Evolutionary conservation across 768 basidiomycete species (phyloP), one percentile per base, ranked within the genome.

Genomic region (Neoboletus magnificus): DNA sequence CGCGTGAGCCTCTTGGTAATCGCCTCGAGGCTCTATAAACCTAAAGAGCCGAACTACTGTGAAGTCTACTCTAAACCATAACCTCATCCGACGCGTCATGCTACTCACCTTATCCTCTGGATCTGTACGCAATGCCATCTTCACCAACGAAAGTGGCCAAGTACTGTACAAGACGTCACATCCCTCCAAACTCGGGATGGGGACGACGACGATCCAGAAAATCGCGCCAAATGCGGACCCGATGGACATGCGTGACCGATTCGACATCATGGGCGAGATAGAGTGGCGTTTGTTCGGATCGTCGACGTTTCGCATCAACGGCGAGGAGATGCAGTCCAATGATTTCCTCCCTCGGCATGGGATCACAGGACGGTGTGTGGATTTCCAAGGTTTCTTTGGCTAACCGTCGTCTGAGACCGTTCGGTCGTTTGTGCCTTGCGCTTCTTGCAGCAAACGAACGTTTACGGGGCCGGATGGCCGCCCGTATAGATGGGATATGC

Each of bases 391-490:
- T 25, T 40, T 33, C 33, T 33, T 16, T n/a, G 25, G 33, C 29
- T 10, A 6, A 12, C 16, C 16, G 22, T 43, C 37, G 7, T 30
- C 3, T 25, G 11, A 22, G 8, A 33, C 25, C 18, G 4, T 16
- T 33, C 5, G 36, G 10, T 7, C 7, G 16, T 15, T 41, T 30
- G 23, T 43, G 22, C 1, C 25, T 43, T 18, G 12, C 7, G 2
- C 3, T 16, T 30, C 22, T 39, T 22, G 20, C 50, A 64, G 62
- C 1, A 56, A 63, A 23, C 61, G 59, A 15, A 58, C 66, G 3
- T 75, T 75, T 48, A 64, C 50, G 6, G 71, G 71, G 0, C 68
- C 58, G 12, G 72, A 75, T 50, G 69, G 68, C 8, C 58, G 46
- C 22, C 60, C 68, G 39, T 74, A 73, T 36, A 56, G 65, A 12